Base-by-base conservation (phyloP, 2,329 filamentous ascomycete genomes). In the Trichoderma sp. region DNA sequence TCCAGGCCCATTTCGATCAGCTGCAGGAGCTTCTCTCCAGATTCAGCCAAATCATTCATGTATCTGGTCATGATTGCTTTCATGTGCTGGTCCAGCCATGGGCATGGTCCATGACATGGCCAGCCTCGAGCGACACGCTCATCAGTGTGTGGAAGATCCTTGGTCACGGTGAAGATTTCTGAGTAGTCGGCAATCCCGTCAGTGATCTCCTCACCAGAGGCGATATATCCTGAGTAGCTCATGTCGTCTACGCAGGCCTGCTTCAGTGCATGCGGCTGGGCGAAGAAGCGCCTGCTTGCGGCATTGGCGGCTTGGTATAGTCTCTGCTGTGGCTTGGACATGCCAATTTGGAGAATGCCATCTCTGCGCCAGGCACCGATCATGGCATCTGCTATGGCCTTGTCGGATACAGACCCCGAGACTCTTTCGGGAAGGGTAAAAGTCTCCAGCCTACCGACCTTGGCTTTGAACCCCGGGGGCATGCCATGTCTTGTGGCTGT, bases 121-220 rank as follows among this genome's bases (percentile, higher is more conserved):
- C 85, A 86, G 32, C 80, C 79, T 4, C 76, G 76, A 23, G 75
- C 75, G 4, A 85, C 84, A 2, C 84, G 79, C 1, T 76, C 73
- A 62, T 86, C 84, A 5, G 77, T 72, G 2, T 76, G 72, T 4
- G 76, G 75, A 7, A 87, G 76, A 63, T 86, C 84, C 71, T 86
- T 86, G 13, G 83, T 86, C 20, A 86, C 82, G 2, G 85, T 87
- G 72, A 86, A 87, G 36, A 87, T 85, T 75, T 87, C 85, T 1
- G 83, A 85, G 74, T 86, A 86, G 74, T 87, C 85, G 17, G 84
- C 84, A 30, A 87, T 80, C 43, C 84, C 84, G 68, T 84, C 80
- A 3, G 84, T 85, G 3, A 85, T 79, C 75, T 85, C 84, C 73
- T 86, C 85, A 0, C 85, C 85, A 0, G 82, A 85, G 28, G 84